These are phyloP conservation scores for Podila clonocystis DNA, from an alignment of 192 early-diverging fungal genomes.

Conservation along the genomic window DNA sequence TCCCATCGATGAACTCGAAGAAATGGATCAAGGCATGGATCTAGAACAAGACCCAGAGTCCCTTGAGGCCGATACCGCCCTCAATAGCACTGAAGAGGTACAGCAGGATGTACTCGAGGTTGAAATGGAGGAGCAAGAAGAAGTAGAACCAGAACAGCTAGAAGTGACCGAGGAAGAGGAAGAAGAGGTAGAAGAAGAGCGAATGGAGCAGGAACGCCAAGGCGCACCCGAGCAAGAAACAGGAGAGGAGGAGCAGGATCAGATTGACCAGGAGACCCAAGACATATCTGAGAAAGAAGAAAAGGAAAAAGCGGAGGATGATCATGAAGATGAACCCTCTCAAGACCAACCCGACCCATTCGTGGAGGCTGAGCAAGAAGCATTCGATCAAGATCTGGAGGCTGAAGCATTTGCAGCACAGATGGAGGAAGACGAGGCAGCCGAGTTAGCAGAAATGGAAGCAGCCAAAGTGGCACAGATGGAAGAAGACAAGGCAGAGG, in stretches of 20 bases:
- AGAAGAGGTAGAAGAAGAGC: too few species aligned
- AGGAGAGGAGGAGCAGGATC: neutral
- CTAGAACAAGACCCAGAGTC: slow-evolving; percentile 4
- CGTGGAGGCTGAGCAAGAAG: neutral
- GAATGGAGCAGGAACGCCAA: too few species aligned
- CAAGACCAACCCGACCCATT: neutral
- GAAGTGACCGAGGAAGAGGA: neutral
- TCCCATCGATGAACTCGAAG: neutral
- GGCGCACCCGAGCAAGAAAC: neutral
- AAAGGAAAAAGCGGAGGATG: neutral
- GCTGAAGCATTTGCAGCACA: neutral
- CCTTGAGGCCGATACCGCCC: slow-evolving; percentile 15
- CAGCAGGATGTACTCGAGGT: neutral
- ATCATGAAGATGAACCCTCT: neutral
- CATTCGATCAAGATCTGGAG: neutral
- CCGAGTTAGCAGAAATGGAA: neutral
- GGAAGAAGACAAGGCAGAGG: neutral
- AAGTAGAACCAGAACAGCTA: too few species aligned
- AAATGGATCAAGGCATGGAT: neutral
- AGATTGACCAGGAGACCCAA: neutral
- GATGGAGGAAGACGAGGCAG: slow-evolving; percentile 2
- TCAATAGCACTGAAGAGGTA: neutral
- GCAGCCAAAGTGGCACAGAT: neutral
- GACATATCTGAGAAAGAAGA: neutral
- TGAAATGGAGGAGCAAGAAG: neutral